Percentiles rank a stretch among this genome's conserved stretches.
Conservation (phyloP, 2,329 filamentous ascomycete species). For the Leptographium radiaticola region DNA sequence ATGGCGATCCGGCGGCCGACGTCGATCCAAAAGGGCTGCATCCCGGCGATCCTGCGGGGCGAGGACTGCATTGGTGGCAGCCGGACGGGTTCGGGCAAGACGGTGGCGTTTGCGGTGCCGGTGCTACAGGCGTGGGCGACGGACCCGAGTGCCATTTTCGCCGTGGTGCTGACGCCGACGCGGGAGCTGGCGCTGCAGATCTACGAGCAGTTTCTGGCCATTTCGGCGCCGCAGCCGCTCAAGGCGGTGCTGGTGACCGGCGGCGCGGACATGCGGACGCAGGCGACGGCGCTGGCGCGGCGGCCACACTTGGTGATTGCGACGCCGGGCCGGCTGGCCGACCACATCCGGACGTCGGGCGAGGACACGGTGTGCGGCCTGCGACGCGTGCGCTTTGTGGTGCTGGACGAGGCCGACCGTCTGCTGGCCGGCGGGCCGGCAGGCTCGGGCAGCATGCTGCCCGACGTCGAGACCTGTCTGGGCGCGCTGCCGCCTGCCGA, state of each 20-base stretch:
- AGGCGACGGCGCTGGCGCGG: slow-evolving; percentile 71
- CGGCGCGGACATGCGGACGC: slow-evolving; percentile 80
- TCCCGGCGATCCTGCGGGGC: slow-evolving; percentile 83
- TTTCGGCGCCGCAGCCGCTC: slow-evolving; percentile 75
- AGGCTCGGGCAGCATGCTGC: slow-evolving; percentile 76
- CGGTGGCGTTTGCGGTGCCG: slow-evolving; percentile 86
- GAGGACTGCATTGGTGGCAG: slow-evolving; percentile 92
- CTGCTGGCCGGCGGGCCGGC: slow-evolving; percentile 44
- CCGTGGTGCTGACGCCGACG: slow-evolving; percentile 77
- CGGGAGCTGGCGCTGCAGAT: slow-evolving; percentile 90
- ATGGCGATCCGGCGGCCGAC: slow-evolving; percentile 81
- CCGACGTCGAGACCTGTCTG: slow-evolving; percentile 82
- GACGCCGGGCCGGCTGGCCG: slow-evolving; percentile 82
- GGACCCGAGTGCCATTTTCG: slow-evolving; percentile 86
- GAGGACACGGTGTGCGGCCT: slow-evolving; percentile 80
- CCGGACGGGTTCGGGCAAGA: slow-evolving; percentile 93
- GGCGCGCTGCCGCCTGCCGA: slow-evolving; percentile 63
- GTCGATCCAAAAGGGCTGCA: slow-evolving; percentile 83
- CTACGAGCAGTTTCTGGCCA: slow-evolving; percentile 88
- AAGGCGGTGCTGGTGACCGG: slow-evolving; percentile 86
- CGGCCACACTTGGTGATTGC: slow-evolving; percentile 88
- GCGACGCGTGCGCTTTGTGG: slow-evolving; percentile 66
- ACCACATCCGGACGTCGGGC: slow-evolving; percentile 85
- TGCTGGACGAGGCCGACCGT: slow-evolving; percentile 91
- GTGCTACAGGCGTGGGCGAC: slow-evolving; percentile 89